A percentile compares a stretch with the other conserved stretches of the same genome.
Evolutionary conservation across 2,329 filamentous ascomycete species (phyloP).

Genomic region (Thelonectria discophora): DNA sequence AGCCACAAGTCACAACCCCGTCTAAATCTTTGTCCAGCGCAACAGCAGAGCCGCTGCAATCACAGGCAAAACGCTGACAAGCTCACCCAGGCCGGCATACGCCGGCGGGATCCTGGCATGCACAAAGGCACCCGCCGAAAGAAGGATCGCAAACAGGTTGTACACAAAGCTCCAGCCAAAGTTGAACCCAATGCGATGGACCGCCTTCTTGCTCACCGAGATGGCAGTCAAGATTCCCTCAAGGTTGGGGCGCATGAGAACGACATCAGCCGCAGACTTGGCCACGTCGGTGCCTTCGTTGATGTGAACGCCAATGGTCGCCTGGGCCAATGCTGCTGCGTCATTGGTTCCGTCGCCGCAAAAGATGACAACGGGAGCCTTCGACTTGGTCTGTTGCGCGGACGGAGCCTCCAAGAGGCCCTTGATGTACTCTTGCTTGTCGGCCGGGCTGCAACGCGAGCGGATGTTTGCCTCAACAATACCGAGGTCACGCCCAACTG

Average conservation of each 20-base stretch:
- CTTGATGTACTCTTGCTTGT: slow-evolving; percentile 58
- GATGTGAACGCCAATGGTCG: slow-evolving; percentile 76
- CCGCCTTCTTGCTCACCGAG: slow-evolving; percentile 57
- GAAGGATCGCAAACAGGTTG: slow-evolving; percentile 72
- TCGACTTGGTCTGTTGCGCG: neutral
- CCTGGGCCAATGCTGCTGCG: slow-evolving; percentile 74
- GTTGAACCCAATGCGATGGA: slow-evolving; percentile 69
- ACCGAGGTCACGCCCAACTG: slow-evolving; percentile 50
- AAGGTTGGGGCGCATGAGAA: slow-evolving; percentile 68
- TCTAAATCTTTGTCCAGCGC: slow-evolving; percentile 40
- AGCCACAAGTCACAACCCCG: too few species aligned
- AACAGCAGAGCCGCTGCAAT: slow-evolving; percentile 50
- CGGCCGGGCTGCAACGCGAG: slow-evolving; percentile 54
- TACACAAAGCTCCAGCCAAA: slow-evolving; percentile 77
- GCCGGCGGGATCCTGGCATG: slow-evolving; percentile 60
- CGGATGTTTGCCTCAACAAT: slow-evolving; percentile 51
- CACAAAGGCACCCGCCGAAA: slow-evolving; percentile 73
- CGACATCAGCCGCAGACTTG: slow-evolving; percentile 71
- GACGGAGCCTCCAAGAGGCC: slow-evolving; percentile 42
- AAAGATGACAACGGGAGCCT: slow-evolving; percentile 66
- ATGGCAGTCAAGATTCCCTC: slow-evolving; percentile 66
- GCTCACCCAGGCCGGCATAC: slow-evolving; percentile 75
- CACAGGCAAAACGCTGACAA: slow-evolving; percentile 78
- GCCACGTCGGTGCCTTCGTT: slow-evolving; percentile 70
- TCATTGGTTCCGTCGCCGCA: slow-evolving; percentile 84